Conservation (phyloP, 2,329 filamentous ascomycete genomes). For the Orbilia ellipsospora region DNA sequence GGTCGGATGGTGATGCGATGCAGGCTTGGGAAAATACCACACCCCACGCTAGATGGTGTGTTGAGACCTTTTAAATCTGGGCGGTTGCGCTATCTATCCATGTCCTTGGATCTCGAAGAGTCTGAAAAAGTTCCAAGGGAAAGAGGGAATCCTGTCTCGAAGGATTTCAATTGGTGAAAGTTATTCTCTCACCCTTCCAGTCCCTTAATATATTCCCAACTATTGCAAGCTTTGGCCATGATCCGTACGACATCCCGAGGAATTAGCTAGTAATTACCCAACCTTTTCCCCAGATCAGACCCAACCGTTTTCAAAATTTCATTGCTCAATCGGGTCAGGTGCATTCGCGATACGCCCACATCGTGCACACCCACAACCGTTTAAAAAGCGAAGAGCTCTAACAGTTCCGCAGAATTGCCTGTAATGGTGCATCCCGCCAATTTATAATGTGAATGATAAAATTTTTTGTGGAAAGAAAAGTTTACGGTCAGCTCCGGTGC, state of each 20-base stretch:
- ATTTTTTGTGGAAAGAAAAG: neutral
- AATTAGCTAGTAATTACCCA: too few species aligned
- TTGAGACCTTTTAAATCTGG: constrained; percentile 7
- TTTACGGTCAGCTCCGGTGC: constrained; percentile 18
- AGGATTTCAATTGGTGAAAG: too few species aligned
- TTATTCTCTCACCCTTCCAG: too few species aligned
- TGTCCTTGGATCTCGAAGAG: too few species aligned
- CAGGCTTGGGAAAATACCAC: constrained; percentile 32
- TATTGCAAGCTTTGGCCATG: too few species aligned
- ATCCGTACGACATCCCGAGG: too few species aligned
- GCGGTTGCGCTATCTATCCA: too few species aligned
- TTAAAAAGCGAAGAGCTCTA: neutral
- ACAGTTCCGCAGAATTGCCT: constrained; percentile 3
- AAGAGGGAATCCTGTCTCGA: too few species aligned
- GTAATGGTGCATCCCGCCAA: neutral
- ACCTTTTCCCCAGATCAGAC: too few species aligned
- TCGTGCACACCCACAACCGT: constrained; percentile 6
- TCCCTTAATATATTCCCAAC: too few species aligned
- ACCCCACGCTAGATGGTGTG: constrained; percentile 20
- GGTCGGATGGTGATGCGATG: neutral
- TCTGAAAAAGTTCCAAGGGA: too few species aligned
- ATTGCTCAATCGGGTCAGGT: constrained; percentile 2
- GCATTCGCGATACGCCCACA: neutral
- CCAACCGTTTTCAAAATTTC: neutral
- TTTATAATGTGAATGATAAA: neutral